A percentile compares a stretch with the other conserved stretches of the same genome.
These are phyloP conservation scores for Pyricularia pennisetigena DNA, from an alignment of 2,329 filamentous ascomycete genomes.

Conservation along the genomic window DNA sequence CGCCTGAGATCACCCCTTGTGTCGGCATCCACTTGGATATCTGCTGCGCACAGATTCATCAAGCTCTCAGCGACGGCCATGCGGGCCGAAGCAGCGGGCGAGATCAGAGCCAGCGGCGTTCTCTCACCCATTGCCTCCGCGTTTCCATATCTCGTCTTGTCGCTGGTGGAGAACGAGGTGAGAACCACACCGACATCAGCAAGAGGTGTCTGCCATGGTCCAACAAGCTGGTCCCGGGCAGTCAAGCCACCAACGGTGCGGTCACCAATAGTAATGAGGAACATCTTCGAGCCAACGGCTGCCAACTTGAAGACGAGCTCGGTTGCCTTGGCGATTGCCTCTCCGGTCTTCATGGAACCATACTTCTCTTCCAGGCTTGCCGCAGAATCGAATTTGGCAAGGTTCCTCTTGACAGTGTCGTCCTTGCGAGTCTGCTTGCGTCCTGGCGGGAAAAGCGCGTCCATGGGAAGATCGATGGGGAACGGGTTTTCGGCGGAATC, in stretches of 20 bases:
- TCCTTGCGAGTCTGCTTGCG: slow-evolving; percentile 73
- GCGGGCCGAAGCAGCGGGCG: slow-evolving; percentile 77
- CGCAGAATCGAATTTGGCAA: slow-evolving; percentile 63
- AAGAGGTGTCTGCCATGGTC: slow-evolving; percentile 90
- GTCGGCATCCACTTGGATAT: slow-evolving; percentile 32
- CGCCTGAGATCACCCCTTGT: slow-evolving; percentile 55
- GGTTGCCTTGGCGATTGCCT: slow-evolving; percentile 53
- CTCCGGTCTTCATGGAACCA: slow-evolving; percentile 42
- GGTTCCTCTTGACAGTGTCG: slow-evolving; percentile 53
- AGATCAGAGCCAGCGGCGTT: slow-evolving; percentile 80
- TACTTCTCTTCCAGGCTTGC: slow-evolving; percentile 56
- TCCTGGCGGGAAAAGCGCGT: slow-evolving; percentile 77
- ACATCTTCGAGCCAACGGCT: slow-evolving; percentile 91
- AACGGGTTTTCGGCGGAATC: slow-evolving; percentile 65
- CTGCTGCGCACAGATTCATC: slow-evolving; percentile 80
- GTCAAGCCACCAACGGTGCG: slow-evolving; percentile 84
- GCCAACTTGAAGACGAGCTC: slow-evolving; percentile 77
- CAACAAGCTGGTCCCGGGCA: slow-evolving; percentile 88
- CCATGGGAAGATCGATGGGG: slow-evolving; percentile 84
- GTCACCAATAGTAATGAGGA: slow-evolving; percentile 94
- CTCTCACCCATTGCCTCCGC: slow-evolving; percentile 98
- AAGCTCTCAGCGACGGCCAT: slow-evolving; percentile 95
- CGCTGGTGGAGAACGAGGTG: slow-evolving; percentile 59
- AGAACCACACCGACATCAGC: slow-evolving; percentile 90
- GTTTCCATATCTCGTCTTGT: slow-evolving; percentile 70